Base-by-base conservation (phyloP, 2,329 filamentous ascomycete genomes). In the Epichloe sibirici region DNA sequence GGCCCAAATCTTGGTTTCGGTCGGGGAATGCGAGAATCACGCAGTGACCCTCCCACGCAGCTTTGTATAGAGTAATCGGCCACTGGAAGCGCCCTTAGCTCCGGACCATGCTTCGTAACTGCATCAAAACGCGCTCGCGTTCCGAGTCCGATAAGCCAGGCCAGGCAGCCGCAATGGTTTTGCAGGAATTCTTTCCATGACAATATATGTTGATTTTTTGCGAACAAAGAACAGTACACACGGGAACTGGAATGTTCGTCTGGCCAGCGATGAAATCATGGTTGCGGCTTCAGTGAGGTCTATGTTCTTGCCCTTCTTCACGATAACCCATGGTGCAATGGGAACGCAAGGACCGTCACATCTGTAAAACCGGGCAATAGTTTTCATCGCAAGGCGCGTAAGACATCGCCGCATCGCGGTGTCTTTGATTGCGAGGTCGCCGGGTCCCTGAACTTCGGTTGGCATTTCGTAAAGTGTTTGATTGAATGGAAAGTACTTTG, bases 121-220 rank as follows among this genome's bases (percentile, higher is more conserved):
- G 62, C 1, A 25, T 7, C 0, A 62, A 51, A 17, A 67, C 51
- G 2, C 21, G 49, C 2, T 51, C 12, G 0, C 28, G 57, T 3
- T 58, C 58, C 3, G 46, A 34, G 1, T 53, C 52, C 0, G 60
- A 57, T 0, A 59, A 11, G 4, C 34, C 28, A 25, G n/a, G 52
- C 58, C 58, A 63, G 11, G 45, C 52, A 1, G 51, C 31, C 0
- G 59, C 42, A 0, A 66, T 43, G 5, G 47, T 17, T 11, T 52
- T 17, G 12, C 66, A 1, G 55, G 56, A 6, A 68, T 58, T 3
- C 63, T 57, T 43, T 67, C 63, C 73, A 77, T 78, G 0, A 76
- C 63, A 44, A 77, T 75, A 56, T 74, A 74, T 0, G 69, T 63
- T 4, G 57, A 56, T 17, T 65, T 66, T 9, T 66, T 64, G 51